These are phyloP conservation scores for Aspergillus tubingensis DNA, from an alignment of 2,329 filamentous ascomycete genomes.

Conservation along the genomic window DNA sequence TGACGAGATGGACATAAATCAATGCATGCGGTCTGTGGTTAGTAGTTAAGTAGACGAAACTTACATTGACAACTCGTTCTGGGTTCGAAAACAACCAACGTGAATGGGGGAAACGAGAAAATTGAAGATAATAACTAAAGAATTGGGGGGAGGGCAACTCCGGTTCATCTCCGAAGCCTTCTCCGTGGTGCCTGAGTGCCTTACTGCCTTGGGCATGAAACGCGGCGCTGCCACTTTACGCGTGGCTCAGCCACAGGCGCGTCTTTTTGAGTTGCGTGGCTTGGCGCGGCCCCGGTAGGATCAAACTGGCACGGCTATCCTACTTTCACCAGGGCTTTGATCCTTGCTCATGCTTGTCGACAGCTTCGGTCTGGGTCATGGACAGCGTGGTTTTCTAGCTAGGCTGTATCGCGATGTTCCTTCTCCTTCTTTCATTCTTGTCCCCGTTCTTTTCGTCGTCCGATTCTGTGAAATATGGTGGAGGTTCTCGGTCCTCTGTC, in stretches of 20 bases:
- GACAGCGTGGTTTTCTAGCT: slow-evolving; percentile 21
- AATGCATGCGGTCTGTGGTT: no score
- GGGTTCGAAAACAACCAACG: no score
- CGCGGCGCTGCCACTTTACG: slow-evolving; percentile 39
- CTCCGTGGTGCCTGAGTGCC: slow-evolving; percentile 3
- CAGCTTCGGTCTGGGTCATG: slow-evolving; percentile 19
- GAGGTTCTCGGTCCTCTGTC: slow-evolving; percentile 51
- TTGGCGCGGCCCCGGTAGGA: slow-evolving; percentile 24
- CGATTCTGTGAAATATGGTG: slow-evolving; percentile 40
- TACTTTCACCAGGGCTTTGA: slow-evolving; percentile 12
- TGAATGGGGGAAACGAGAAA: no score
- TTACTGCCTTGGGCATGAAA: slow-evolving; percentile 27
- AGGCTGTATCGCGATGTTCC: slow-evolving; percentile 32
- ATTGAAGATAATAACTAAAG: not conserved
- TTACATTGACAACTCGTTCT: no score
- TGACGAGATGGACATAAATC: no score
- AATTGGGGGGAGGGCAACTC: not conserved
- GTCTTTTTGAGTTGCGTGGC: slow-evolving; percentile 20
- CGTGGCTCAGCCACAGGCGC: slow-evolving; percentile 31
- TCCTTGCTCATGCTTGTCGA: slow-evolving; percentile 10
- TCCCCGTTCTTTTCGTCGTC: slow-evolving; percentile 19
- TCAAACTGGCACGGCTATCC: slow-evolving; percentile 9
- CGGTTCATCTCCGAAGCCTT: not conserved
- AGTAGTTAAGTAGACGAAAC: no score
- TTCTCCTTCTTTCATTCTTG: slow-evolving; percentile 20